Conservation (phyloP, 2,329 filamentous ascomycete genomes). For the Cordyceps fumosorosea region DNA sequence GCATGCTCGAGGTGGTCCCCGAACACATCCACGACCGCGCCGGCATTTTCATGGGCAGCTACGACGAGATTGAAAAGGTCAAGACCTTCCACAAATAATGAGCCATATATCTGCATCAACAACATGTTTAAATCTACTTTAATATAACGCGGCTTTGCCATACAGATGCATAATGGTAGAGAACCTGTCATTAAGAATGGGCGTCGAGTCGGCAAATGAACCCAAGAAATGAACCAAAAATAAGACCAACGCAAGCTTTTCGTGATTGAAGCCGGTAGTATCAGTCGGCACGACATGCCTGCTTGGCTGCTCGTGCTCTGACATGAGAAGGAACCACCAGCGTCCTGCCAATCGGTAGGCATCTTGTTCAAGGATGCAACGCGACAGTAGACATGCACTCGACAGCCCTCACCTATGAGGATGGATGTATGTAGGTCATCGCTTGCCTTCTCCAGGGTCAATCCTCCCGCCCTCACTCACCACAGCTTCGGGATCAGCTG, state of each 20-base stretch:
- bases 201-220: no score
- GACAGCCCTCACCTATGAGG: neutral
- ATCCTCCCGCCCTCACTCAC: constrained; percentile 15
- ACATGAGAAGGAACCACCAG: no score
- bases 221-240: no score
- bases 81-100: constrained; percentile 59
- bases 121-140: neutral
- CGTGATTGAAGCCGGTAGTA: no score
- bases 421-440: no score
- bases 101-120: neutral
- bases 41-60: constrained; percentile 93
- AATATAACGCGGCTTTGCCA: neutral
- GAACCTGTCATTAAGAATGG: neutral
- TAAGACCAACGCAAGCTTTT: no score
- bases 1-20: constrained; percentile 84
- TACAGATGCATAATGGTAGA: neutral
- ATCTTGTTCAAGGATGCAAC: no score
- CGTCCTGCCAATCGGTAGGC: no score
- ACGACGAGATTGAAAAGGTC: constrained; percentile 92
- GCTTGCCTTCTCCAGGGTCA: no score
- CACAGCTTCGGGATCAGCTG: constrained; percentile 57
- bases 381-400: no score
- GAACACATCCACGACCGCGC: constrained; percentile 92
- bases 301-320: no score
- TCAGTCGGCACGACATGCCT: no score